These are phyloP conservation scores for Metarhizium sp. DNA, from an alignment of 2,329 filamentous ascomycete genomes.

Conservation along the genomic window DNA sequence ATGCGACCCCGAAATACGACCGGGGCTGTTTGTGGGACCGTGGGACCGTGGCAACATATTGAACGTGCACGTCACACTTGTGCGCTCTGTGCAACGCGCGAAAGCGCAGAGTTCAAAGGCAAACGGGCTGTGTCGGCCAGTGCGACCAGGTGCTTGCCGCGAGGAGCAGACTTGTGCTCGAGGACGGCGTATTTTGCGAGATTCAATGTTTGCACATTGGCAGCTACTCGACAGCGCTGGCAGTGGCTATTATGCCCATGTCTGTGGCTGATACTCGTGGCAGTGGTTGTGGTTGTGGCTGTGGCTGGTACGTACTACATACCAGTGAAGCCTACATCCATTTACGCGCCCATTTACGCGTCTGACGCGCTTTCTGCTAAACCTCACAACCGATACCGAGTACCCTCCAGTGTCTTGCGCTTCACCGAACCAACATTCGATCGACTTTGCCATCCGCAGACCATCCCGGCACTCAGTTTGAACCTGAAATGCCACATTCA, in stretches of 20 bases:
- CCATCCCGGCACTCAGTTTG: not conserved
- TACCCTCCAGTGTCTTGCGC: not conserved
- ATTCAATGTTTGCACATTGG: not conserved
- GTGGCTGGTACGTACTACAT: not conserved
- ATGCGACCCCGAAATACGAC: too few species aligned
- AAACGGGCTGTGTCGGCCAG: too few species aligned
- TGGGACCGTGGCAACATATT: too few species aligned
- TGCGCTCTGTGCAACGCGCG: too few species aligned
- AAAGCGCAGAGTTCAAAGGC: too few species aligned
- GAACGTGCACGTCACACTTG: too few species aligned
- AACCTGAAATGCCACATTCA: constrained; percentile 35
- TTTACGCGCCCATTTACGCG: not conserved
- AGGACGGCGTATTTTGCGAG: too few species aligned
- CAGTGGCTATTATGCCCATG: too few species aligned
- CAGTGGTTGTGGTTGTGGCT: not conserved
- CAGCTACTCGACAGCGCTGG: too few species aligned
- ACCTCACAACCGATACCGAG: not conserved
- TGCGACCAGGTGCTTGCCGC: too few species aligned
- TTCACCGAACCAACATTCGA: not conserved
- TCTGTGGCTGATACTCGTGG: not conserved
- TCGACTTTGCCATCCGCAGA: not conserved
- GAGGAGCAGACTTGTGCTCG: too few species aligned
- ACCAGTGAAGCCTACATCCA: not conserved
- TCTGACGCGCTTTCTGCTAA: not conserved
- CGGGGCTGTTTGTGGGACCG: too few species aligned